Conservation (phyloP, 768 basidiomycete species). For the Amanita polypyramis region DNA sequence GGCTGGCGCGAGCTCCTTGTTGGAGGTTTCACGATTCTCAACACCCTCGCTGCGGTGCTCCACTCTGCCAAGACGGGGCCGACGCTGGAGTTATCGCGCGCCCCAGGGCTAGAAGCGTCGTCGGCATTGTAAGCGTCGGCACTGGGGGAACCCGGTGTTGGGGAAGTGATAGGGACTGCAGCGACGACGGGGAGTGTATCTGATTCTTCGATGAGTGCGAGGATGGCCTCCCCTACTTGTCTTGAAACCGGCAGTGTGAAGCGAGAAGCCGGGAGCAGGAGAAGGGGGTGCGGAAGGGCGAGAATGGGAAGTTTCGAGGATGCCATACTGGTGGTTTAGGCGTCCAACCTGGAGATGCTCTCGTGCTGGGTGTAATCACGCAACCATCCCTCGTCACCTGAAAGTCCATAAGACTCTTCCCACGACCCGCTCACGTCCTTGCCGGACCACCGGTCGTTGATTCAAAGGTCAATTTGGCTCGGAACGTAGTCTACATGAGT, state of each 20-base stretch:
- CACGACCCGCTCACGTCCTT: too few species aligned
- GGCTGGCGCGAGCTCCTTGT: slow-evolving; percentile 44
- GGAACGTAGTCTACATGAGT: too few species aligned
- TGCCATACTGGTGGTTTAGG: slow-evolving; percentile 18
- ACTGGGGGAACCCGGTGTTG: neutral
- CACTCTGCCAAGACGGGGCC: slow-evolving; percentile 33
- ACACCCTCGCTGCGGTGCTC: slow-evolving; percentile 63
- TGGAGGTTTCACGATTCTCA: slow-evolving; percentile 57
- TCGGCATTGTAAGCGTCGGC: neutral
- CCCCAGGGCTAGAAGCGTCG: neutral
- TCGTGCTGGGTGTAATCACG: too few species aligned
- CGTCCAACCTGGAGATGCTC: too few species aligned
- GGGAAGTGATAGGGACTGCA: slow-evolving; percentile 41
- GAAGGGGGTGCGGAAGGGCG: slow-evolving; percentile 55
- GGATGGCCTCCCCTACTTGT: slow-evolving; percentile 51
- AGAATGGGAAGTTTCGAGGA: slow-evolving; percentile 55
- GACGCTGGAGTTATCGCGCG: neutral
- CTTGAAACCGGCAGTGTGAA: slow-evolving; percentile 58
- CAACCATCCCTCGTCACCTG: too few species aligned
- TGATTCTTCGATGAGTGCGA: slow-evolving; percentile 57
- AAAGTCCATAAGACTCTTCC: too few species aligned
- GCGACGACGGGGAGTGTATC: slow-evolving; percentile 64
- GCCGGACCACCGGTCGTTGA: neutral
- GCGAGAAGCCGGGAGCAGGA: slow-evolving; percentile 67
- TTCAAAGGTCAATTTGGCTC: neutral